Evolutionary conservation across 306 rosid species (phyloP), one percentile per base, ranked within the genome.

Genomic region (Cicer pinnatifidum): DNA sequence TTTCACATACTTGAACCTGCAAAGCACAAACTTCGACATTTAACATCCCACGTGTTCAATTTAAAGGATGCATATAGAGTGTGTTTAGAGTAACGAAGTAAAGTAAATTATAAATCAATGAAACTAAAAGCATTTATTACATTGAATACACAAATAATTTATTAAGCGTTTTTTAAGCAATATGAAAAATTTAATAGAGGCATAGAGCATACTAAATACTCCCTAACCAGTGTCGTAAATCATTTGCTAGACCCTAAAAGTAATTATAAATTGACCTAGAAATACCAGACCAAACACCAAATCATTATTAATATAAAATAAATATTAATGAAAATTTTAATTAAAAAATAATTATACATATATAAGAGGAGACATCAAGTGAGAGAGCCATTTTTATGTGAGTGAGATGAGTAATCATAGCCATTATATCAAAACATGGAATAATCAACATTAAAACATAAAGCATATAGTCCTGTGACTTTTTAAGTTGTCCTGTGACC

Each of bases 1-100:
- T 91, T 85, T 95, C 99, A 86, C 90, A 88, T 58, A 91, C 91
- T 88, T 90, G 99, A 83, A 91, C 88, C 99, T 90, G 88, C 75
- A 72, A 81, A 73, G 62, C 17, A 54, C 11, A 81, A 53, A 72
- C 72, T 46, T 63, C 15, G 71, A 64, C 51, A 8, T 17, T 17
- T 46, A 12, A 65, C 40, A 71, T 20, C 71, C 57, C 50, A 10
- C 5, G 35, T 11, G 59, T 69, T 52, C 33, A 44, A 80, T 59
- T 67, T 60, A 11, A 68, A 65, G 71, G 50, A 51, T 7, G 23
- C 45, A 16, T 38, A 37, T 15, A 9, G 41, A 69, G 62, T 16
- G 15, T 13, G 8, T 9, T 69, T 50, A 35, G 46, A 45, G 43
- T 23, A 44, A 66, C 6, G 40, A 66, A 3, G 10, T 17, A 6